Base-by-base conservation (phyloP, 163 green algal genomes). In the Scenedesmus sp. region DNA sequence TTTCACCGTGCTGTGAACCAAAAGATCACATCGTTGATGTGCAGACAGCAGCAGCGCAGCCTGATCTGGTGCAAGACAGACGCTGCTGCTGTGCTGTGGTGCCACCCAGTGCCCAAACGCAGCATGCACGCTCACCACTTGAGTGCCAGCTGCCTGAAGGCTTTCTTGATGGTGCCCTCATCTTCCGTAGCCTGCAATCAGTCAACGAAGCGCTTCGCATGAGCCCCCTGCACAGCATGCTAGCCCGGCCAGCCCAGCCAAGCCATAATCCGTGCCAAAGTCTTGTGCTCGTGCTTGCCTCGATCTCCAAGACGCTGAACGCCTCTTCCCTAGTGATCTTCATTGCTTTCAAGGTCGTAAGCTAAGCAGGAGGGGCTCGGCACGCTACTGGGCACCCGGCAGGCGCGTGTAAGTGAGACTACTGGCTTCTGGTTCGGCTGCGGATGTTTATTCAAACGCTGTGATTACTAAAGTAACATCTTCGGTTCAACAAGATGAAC, bases 61-160 rank as follows among this genome's bases (percentile, higher is more conserved):
- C 34, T 88, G 82, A 64, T 89, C 56, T 62, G 84, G 3, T 54
- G 77, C 77, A 76, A 23, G 2, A 4, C 23, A 46, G 16, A 74
- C 26, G 23, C 70, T 91, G 56, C 20, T 83, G 67, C 59, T n/a
- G 54, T 56, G 23, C n/a, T 64, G 52, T 46, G 12, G 15, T 2
- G 18, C 26, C 66, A 79, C 52, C 18, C n/a, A 23, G 60, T 62
- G 60, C 62, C 12, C 23, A 16, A 79, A 0, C 20, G 20, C 70
- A 79, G 34, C 62, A 79, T 15, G 81, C 73, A 74, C 5, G 52
- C 89, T 86, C 55, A 92, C 89, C 89, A 92, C 70, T 86, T 86
- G 2, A 92, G 82, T 18, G 89, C 89, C 55, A 87, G 83, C 55
- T 66, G 70, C 89, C 82, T 92, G 66, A 87, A 92, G n/a, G 89